Evolutionary conservation across 768 basidiomycete species (phyloP), one percentile per base, ranked within the genome.

Genomic region (Mycena rebaudengoi): DNA sequence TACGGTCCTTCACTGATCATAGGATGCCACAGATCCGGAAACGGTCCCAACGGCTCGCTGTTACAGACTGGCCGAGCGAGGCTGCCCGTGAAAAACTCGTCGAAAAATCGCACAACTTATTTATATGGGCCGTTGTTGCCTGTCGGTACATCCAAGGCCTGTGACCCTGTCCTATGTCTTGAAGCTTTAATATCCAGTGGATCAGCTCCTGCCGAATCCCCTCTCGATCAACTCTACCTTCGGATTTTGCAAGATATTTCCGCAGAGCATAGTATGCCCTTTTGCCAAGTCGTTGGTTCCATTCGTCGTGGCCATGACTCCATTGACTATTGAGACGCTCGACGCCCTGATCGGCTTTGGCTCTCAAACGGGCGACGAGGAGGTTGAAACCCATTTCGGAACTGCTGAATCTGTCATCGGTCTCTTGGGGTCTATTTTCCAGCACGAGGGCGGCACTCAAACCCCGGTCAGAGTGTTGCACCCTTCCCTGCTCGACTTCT

Each of bases 301-400:
- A 55, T 62, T 28, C n/a, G 26, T 62, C 7, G 60, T 28, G n/a
- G 30, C 44, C 18, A 30, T 40, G 49, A 44, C 33, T 25, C 60
- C 60, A 12, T 40, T 62, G 52, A 43, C 60, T 5, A 32, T 10
- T 12, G 20, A 26, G 12, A 49, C 25, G 8, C 45, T 60, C 20
- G 59, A 60, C 50, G 11, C 13, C 16, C 50, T 62, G 7, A 51
- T 62, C 30, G 52, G 14, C 18, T 28, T 41, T 55, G 60, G 60
- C 3, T n/a, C 4, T 29, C 46, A 30, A 32, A 29, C 45, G 23
- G 28, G 16, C 46, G 46, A 29, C 8, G 46, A 29, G 3, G 10
- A 7, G 7, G 28, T 29, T 49, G n/a, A n/a, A n/a, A n/a, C n/a
- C n/a, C 26, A 49, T 29, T 29, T 49, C 5, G 46, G 46, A 32